Evolutionary conservation across 140 eudicot species (phyloP).

Genomic region (Anethum foeniculum): DNA sequence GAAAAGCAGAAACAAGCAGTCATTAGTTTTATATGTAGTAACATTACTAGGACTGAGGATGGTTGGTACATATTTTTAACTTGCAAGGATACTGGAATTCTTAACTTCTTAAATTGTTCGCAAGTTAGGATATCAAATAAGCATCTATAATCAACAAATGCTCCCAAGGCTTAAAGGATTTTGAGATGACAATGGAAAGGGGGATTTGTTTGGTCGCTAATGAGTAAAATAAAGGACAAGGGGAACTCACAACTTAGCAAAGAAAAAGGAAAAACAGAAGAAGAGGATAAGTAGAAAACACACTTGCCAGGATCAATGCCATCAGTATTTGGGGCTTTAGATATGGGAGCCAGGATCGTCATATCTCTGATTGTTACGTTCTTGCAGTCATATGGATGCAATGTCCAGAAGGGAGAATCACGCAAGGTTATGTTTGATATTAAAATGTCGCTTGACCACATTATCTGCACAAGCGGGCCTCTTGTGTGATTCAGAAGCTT

Average conservation of each 20-base stretch:
- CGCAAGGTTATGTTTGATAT: conserved; percentile 81
- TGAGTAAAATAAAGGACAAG: background rate
- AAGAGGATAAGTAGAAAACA: background rate
- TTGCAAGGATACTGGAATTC: background rate
- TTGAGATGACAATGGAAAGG: background rate
- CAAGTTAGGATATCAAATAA: background rate
- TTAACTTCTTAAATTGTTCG: background rate
- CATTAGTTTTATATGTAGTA: background rate
- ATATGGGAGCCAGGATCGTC: conserved; percentile 89
- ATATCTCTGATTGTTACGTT: conserved; percentile 69
- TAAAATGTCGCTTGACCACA: conserved; percentile 84
- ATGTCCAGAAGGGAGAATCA: conserved; percentile 96
- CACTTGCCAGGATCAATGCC: conserved; percentile 98
- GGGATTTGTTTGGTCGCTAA: background rate
- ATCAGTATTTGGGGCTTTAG: conserved; percentile 91
- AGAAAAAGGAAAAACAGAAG: background rate
- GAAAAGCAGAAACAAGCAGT: background rate
- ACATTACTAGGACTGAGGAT: background rate
- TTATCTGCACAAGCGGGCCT: conserved; percentile 95
- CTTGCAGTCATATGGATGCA: conserved; percentile 95
- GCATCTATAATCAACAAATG: background rate
- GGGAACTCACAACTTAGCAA: background rate
- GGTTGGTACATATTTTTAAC: background rate
- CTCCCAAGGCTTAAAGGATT: background rate
- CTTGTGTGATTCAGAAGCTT: conserved; percentile 88